Evolutionary conservation across 768 basidiomycete species (phyloP), one percentile per base, ranked within the genome.

Genomic region (Tremella mesenterica): DNA sequence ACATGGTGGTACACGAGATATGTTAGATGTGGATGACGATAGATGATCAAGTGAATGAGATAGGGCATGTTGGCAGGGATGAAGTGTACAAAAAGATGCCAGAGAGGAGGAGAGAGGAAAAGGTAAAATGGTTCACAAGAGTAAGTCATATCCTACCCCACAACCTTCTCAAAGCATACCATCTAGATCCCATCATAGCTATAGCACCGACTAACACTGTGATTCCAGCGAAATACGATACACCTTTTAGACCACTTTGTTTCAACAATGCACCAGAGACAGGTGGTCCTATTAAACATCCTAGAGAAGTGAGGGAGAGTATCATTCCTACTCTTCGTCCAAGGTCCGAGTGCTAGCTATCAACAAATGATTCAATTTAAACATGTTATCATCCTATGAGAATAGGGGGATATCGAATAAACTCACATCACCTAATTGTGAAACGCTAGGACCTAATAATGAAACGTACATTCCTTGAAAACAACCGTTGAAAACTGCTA

Each of bases 301-400:
- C 38, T 41, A 41, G n/a, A 41, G n/a, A n/a, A n/a, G 38, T 41
- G 38, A 41, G n/a, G 38, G 38, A 41, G 38, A 41, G n/a, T n/a
- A 41, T 41, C 38, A 41, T 41, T n/a, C 38, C 38, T n/a, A 41
- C 23, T 5, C 38, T n/a, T 16, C 38, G 4, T 8, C 38, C 38
- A n/a, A 41, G 14, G 14, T 41, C 38, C n/a, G 38, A n/a, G 5
- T n/a, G n/a, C 38, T 41, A 23, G 10, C 38, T 23, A 41, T 41
- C 38, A 41, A 23, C 38, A n/a, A n/a, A n/a, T 16, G 33, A 8
- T 23, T n/a, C 38, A 5, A 41, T 23, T 34, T 18, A 34, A n/a
- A 5, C 38, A 23, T n/a, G n/a, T n/a, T n/a, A n/a, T n/a, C n/a
- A n/a, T n/a, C n/a, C n/a, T n/a, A n/a, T n/a, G n/a, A n/a, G n/a